Evolutionary conservation across 257 asterid genomes (phyloP).

Genomic region (Lantana camara): DNA sequence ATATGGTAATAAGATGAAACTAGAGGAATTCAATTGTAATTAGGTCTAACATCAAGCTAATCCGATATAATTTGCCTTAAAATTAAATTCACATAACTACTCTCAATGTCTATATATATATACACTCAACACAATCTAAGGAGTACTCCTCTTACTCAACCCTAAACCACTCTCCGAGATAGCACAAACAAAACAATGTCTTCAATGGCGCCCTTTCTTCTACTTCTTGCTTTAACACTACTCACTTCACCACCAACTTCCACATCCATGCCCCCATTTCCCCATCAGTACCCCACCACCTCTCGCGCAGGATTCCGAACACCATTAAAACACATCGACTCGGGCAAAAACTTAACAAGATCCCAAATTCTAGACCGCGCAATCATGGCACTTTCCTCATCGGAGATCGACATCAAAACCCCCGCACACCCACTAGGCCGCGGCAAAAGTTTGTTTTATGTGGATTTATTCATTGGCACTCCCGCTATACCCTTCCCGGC

Average conservation of each 20-base stretch:
- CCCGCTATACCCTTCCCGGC: conserved; percentile 54
- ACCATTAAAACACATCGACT: conserved; percentile 48
- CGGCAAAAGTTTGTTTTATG: conserved; percentile 46
- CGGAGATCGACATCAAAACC: background rate
- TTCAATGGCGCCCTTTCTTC: too few relatives aligned
- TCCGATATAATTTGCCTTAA: too few relatives aligned
- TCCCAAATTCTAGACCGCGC: conserved; percentile 48
- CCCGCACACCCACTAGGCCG: conserved; percentile 23
- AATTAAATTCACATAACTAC: too few relatives aligned
- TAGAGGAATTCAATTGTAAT: too few relatives aligned
- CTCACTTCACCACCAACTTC: conserved; percentile 35
- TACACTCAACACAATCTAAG: conserved; percentile 4
- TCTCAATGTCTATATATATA: too few relatives aligned
- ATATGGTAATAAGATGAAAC: too few relatives aligned
- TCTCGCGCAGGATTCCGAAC: conserved; percentile 38
- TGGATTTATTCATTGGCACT: conserved; percentile 58
- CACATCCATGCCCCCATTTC: background rate
- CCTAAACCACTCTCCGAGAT: too few relatives aligned
- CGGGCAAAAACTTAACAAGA: conserved; percentile 44
- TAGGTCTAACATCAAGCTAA: too few relatives aligned
- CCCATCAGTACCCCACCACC: background rate
- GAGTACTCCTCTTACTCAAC: too few relatives aligned
- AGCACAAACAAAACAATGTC: too few relatives aligned
- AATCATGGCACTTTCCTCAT: background rate
- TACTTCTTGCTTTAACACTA: conserved; percentile 19